Percentiles rank a stretch among this genome's conserved stretches.
phyloP scores from a whole-genome alignment of 306 rosid species.

The Lathyrus sativus region DNA sequence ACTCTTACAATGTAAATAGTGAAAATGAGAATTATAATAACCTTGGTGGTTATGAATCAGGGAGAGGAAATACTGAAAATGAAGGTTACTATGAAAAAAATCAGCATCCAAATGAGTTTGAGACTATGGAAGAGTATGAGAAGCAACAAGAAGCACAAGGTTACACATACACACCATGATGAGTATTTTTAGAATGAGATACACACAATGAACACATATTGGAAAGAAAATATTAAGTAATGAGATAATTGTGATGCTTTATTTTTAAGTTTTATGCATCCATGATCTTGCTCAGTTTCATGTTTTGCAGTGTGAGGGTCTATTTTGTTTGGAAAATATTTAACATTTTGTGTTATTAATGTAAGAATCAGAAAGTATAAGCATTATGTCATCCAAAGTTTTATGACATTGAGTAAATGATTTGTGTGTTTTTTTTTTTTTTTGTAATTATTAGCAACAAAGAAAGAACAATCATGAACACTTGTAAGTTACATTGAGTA shows the following conservation, averaged over 20 bases:
- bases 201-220: conserved; percentile 13
- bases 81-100: conserved; percentile 36
- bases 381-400: background rate
- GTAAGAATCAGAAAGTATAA: conserved; percentile 20
- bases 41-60: conserved; percentile 43
- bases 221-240: conserved; percentile 28
- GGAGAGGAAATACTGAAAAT: conserved; percentile 41
- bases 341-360: conserved; percentile 15
- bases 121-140: conserved; percentile 82
- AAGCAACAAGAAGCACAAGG: conserved; percentile 60
- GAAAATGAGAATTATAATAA: conserved; percentile 39
- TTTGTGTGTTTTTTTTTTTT: background rate
- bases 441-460: conserved; percentile 1
- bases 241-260: conserved; percentile 37
- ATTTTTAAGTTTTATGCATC: conserved; percentile 32
- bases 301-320: conserved; percentile 37
- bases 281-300: conserved; percentile 37
- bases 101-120: conserved; percentile 54
- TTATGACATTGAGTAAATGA: background rate
- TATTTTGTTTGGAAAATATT: conserved; percentile 8
- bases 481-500: conserved; percentile 3
- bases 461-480: conserved; percentile 17
- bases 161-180: conserved; percentile 50
- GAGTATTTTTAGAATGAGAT: conserved; percentile 28
- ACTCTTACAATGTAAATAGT: conserved; percentile 38